Conservation (phyloP, 2,329 filamentous ascomycete species). For the Drechslera avenae region DNA sequence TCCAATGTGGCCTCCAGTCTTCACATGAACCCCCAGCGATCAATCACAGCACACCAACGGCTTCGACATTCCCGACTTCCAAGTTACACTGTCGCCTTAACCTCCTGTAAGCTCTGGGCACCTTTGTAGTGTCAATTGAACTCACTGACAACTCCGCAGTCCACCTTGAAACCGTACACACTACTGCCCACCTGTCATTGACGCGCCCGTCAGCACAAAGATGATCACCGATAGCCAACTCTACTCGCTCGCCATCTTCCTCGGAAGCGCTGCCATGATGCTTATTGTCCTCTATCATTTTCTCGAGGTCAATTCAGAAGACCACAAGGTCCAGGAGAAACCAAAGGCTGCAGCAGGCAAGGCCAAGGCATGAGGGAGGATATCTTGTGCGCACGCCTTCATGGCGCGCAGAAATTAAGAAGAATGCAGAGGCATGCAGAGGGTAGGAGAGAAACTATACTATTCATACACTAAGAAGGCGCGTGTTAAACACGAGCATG, state of each 20-base stretch:
- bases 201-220: constrained; percentile 51
- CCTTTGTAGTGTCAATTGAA: neutral
- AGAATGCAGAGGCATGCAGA: neutral
- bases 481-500: neutral
- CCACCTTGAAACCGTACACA: constrained; percentile 12
- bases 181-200: constrained; percentile 13
- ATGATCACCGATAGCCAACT: constrained; percentile 97
- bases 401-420: neutral
- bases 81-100: neutral
- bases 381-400: neutral
- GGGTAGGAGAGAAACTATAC: neutral
- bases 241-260: constrained; percentile 89
- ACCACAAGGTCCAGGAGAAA: constrained; percentile 46
- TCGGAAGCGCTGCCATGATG: constrained; percentile 87
- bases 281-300: constrained; percentile 96
- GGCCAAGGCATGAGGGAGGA: constrained; percentile 26
- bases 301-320: constrained; percentile 87
- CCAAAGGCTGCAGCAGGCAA: constrained; percentile 36
- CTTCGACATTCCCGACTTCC: constrained; percentile 11
- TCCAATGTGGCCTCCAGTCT: constrained; percentile 37
- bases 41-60: constrained; percentile 8
- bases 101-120: constrained; percentile 6
- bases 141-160: constrained; percentile 23
- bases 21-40: constrained; percentile 15
- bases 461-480: neutral